Evolutionary conservation across 2,329 filamentous ascomycete genomes (phyloP).

Genomic region (Arthrobotrys megalospora): DNA sequence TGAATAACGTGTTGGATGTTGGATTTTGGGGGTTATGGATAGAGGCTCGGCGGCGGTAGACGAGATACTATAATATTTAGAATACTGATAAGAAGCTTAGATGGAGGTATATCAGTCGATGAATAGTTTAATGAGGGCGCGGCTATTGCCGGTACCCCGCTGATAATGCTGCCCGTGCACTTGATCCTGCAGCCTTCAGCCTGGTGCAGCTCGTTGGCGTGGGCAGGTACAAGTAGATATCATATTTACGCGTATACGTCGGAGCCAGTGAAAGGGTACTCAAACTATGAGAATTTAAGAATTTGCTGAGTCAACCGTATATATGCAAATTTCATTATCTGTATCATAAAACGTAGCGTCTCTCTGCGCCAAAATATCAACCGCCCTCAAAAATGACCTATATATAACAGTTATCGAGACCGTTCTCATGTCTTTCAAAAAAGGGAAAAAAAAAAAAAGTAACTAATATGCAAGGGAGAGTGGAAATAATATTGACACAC

Average conservation of each 20-base stretch:
- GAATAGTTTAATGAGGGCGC: no score
- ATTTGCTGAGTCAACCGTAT: neutral
- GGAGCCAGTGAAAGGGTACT: neutral
- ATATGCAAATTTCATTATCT: slow-evolving; percentile 12
- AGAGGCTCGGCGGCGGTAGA: no score
- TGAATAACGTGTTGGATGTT: neutral
- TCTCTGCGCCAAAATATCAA: slow-evolving; percentile 14
- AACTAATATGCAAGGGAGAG: neutral
- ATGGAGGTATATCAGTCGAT: no score
- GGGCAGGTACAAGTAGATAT: no score
- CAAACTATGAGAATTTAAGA: no score
- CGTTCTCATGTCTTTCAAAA: slow-evolving; percentile 17
- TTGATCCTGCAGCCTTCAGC: no score
- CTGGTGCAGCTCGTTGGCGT: no score
- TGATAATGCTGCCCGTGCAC: no score
- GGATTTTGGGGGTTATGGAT: neutral
- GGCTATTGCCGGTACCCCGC: no score
- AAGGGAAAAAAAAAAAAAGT: neutral
- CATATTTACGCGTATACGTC: neutral
- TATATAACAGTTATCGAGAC: neutral
- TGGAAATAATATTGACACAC: neutral
- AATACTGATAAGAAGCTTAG: no score
- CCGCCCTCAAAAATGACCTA: neutral
- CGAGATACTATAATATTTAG: no score
- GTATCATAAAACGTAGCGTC: slow-evolving; percentile 7